These are phyloP conservation scores for Bimuria novae-zelandiae DNA, from an alignment of 2,329 filamentous ascomycete genomes.

Conservation along the genomic window DNA sequence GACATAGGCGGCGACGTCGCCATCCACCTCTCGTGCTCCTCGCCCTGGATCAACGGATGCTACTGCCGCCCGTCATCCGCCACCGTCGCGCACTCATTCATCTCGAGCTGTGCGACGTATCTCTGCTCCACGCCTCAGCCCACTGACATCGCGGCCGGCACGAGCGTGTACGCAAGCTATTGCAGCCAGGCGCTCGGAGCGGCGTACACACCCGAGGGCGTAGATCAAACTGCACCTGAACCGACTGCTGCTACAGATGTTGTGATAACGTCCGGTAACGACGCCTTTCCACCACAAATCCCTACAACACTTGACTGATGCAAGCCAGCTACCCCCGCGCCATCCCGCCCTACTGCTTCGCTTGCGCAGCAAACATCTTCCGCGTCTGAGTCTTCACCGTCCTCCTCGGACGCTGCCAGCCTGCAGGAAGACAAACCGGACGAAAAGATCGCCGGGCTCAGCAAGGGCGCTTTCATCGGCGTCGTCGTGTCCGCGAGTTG, in stretches of 20 bases:
- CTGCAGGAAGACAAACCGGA: background rate
- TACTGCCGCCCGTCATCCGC: slow-evolving; percentile 14
- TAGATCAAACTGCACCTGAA: slow-evolving; percentile 1
- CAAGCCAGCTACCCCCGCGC: background rate
- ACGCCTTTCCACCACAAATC: background rate
- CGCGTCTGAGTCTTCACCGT: background rate
- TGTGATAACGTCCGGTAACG: background rate
- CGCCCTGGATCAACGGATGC: slow-evolving; percentile 18
- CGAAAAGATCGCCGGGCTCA: slow-evolving; percentile 18
- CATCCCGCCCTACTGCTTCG: slow-evolving; percentile 1
- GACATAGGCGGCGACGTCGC: slow-evolving; percentile 19
- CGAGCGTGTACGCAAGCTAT: slow-evolving; percentile 18
- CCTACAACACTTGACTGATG: background rate
- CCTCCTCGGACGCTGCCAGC: background rate
- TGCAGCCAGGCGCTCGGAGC: slow-evolving; percentile 16
- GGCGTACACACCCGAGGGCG: slow-evolving; percentile 14
- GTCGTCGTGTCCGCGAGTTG: slow-evolving; percentile 16
- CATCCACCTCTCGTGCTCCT: slow-evolving; percentile 14
- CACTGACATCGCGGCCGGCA: slow-evolving; percentile 13
- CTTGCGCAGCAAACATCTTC: background rate
- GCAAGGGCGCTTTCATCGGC: slow-evolving; percentile 20
- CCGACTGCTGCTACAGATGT: background rate
- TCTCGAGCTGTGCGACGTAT: slow-evolving; percentile 17
- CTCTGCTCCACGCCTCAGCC: slow-evolving; percentile 13
- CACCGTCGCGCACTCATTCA: slow-evolving; percentile 10